phyloP scores from a whole-genome alignment of 2,329 filamentous ascomycete genomes.

The Xylariaceae sp. region DNA sequence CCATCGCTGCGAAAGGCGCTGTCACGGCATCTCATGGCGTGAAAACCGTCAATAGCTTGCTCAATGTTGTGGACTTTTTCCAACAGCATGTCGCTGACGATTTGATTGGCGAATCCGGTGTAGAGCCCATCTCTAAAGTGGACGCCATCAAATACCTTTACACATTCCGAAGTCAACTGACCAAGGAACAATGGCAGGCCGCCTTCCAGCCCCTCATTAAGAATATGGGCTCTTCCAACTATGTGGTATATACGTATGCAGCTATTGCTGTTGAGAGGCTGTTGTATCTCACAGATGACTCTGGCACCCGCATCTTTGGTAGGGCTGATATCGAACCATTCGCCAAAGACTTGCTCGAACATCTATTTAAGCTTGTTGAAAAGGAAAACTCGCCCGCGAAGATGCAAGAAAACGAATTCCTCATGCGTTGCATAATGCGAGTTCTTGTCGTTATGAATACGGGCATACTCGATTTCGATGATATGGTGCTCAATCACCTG shows the following conservation, averaged over 20 bases:
- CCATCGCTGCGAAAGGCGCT: constrained; percentile 85
- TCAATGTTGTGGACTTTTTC: constrained; percentile 93
- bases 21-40: constrained; percentile 86
- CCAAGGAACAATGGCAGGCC: constrained; percentile 83
- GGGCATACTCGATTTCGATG: constrained; percentile 65
- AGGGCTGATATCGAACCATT: constrained; percentile 72
- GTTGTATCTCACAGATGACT: constrained; percentile 72
- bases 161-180: constrained; percentile 91
- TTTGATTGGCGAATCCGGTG: constrained; percentile 61
- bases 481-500: constrained; percentile 75
- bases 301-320: constrained; percentile 72
- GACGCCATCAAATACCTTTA: constrained; percentile 98
- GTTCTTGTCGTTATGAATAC: constrained; percentile 92
- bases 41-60: constrained; percentile 77
- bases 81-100: constrained; percentile 88
- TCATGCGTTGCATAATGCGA: constrained; percentile 98
- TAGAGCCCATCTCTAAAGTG: constrained; percentile 85
- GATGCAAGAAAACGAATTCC: constrained; percentile 96
- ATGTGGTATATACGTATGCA: constrained; percentile 96
- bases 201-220: constrained; percentile 87
- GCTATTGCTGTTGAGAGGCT: constrained; percentile 94
- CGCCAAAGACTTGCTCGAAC: constrained; percentile 78
- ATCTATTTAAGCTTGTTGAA: constrained; percentile 87
- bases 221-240: constrained; percentile 83
- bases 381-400: constrained; percentile 80